Conservation (phyloP, 208 protist genomes). For the Phytomonas francai region DNA sequence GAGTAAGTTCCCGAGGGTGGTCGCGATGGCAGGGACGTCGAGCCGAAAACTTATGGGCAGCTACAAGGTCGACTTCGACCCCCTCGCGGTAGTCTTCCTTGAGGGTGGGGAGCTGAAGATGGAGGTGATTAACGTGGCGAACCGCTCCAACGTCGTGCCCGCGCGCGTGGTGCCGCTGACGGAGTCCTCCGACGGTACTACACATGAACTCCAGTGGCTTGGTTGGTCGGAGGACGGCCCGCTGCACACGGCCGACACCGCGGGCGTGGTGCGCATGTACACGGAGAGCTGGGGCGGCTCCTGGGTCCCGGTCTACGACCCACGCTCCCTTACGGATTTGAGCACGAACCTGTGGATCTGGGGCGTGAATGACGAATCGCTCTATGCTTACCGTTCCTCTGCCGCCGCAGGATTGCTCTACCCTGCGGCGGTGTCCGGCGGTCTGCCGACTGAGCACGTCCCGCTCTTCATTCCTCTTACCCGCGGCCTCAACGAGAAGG, state of each 20-base stretch:
- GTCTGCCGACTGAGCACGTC: slow-evolving; percentile 59
- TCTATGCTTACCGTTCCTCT: slow-evolving; percentile 62
- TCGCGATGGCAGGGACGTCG: slow-evolving; percentile 76
- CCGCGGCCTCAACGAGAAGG: slow-evolving; percentile 20
- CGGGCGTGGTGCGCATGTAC: slow-evolving; percentile 76
- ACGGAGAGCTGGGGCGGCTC: slow-evolving; percentile 70
- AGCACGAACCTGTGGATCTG: slow-evolving; percentile 40
- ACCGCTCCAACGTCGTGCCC: slow-evolving; percentile 31
- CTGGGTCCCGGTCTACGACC: slow-evolving; percentile 81
- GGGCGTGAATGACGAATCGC: slow-evolving; percentile 49
- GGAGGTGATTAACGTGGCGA: slow-evolving; percentile 75
- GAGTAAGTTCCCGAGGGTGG: slow-evolving; percentile 67
- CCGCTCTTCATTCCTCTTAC: slow-evolving; percentile 57
- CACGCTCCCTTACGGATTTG: slow-evolving; percentile 34
- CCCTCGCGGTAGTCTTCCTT: slow-evolving; percentile 58
- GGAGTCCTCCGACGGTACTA: slow-evolving; percentile 23
- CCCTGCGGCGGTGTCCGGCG: slow-evolving; percentile 59
- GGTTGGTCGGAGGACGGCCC: slow-evolving; percentile 85
- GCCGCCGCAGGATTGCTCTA: slow-evolving; percentile 45
- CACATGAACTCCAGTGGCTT: slow-evolving; percentile 80
- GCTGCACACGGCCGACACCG: slow-evolving; percentile 72
- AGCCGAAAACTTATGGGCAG: slow-evolving; percentile 44
- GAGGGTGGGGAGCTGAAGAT: slow-evolving; percentile 31
- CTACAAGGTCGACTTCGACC: slow-evolving; percentile 63
- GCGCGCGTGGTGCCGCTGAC: slow-evolving; percentile 52